Conservation (phyloP, 371 early-diverging fungal genomes). For the Mycotypha africana region DNA sequence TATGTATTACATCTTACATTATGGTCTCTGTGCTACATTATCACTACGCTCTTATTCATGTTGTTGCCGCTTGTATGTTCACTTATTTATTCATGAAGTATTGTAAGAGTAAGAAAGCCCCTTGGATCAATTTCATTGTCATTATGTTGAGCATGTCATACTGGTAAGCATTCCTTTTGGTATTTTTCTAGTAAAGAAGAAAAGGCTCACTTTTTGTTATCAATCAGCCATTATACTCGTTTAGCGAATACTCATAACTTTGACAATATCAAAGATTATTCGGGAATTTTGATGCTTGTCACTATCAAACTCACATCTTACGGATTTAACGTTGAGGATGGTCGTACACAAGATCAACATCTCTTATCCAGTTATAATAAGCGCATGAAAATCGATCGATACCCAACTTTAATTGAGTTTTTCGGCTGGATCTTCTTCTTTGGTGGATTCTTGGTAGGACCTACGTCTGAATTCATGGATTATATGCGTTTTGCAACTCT, state of each 20-base stretch:
- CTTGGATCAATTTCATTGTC: conserved; percentile 56
- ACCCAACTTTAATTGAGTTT: conserved; percentile 70
- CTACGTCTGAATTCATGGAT: conserved; percentile 68
- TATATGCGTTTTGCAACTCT: conserved; percentile 56
- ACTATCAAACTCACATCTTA: conserved; percentile 80
- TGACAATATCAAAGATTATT: conserved; percentile 59
- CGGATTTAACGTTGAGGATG: conserved; percentile 78
- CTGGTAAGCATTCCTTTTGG: conserved; percentile 27
- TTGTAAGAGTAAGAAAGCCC: conserved; percentile 44
- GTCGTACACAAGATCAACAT: conserved; percentile 3
- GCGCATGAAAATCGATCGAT: conserved; percentile 38
- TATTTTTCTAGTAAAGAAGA: neutral
- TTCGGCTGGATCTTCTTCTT: conserved; percentile 84
- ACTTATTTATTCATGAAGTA: conserved; percentile 46
- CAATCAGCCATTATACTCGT: conserved; percentile 45
- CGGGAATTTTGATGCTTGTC: conserved; percentile 86
- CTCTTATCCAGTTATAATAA: conserved; percentile 55
- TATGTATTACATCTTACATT: conserved; percentile 52
- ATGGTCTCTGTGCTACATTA: conserved; percentile 53
- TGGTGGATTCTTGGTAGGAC: conserved; percentile 76
- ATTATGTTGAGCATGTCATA: conserved; percentile 70
- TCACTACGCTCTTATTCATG: conserved; percentile 49
- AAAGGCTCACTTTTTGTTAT: neutral
- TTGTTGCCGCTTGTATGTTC: conserved; percentile 47
- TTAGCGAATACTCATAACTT: conserved; percentile 37